A percentile compares a stretch with the other conserved stretches of the same genome.
Conservation (phyloP, 306 rosid genomes). For the apple (Malus domestica) region DNA sequence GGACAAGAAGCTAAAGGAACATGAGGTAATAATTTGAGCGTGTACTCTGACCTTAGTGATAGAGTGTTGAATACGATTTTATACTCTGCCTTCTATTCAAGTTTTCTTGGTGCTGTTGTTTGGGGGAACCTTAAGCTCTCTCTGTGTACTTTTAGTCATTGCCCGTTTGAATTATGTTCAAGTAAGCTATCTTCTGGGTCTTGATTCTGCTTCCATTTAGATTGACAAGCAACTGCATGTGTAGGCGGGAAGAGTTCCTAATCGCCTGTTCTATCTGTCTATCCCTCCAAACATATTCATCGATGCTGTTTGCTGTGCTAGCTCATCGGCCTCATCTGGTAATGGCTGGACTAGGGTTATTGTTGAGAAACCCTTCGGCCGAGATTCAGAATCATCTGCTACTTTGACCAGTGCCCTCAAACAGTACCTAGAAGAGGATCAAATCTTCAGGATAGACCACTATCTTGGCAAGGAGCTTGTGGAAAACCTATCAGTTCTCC, state of each 20-base stretch:
- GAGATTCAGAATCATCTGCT: slow-evolving; percentile 89
- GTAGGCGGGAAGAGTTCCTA: slow-evolving; percentile 70
- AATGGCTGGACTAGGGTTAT: slow-evolving; percentile 96
- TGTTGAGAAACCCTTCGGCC: slow-evolving; percentile 94
- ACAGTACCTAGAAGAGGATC: slow-evolving; percentile 76
- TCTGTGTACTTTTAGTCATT: neutral
- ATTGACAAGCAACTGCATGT: slow-evolving; percentile 23
- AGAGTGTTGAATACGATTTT: neutral
- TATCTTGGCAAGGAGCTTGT: slow-evolving; percentile 94
- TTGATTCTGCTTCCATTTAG: slow-evolving; percentile 4
- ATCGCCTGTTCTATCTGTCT: slow-evolving; percentile 88
- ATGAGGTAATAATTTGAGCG: slow-evolving; percentile 52
- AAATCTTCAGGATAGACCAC: slow-evolving; percentile 92
- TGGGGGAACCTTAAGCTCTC: neutral
- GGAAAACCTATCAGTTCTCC: slow-evolving; percentile 88
- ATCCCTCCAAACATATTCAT: slow-evolving; percentile 82
- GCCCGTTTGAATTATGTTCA: neutral
- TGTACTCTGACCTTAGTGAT: neutral
- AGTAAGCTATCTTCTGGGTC: neutral
- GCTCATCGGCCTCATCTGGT: slow-evolving; percentile 67
- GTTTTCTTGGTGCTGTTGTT: neutral
- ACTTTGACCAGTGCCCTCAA: slow-evolving; percentile 77
- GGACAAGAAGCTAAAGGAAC: slow-evolving; percentile 76
- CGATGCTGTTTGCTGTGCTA: slow-evolving; percentile 78
- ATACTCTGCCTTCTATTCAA: neutral